A percentile compares a stretch with the other conserved stretches of the same genome.
Conservation (phyloP, 1,139 yeast genomes). For the Spathaspora sp. region DNA sequence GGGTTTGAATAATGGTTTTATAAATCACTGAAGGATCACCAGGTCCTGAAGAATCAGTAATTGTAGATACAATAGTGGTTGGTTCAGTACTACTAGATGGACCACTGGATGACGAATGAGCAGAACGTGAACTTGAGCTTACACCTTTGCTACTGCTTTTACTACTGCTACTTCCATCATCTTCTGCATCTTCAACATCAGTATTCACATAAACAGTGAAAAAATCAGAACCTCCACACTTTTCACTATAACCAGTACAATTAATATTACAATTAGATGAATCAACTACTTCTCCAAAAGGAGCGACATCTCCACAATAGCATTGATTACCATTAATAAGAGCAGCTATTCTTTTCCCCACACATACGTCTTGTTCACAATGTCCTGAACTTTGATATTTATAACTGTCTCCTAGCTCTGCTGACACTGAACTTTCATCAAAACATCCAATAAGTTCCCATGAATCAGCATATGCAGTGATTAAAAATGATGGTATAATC, state of each 20-base stretch:
- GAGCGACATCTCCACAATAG: slow-evolving; percentile 55
- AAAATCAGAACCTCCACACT: slow-evolving; percentile 62
- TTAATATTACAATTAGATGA: slow-evolving; percentile 42
- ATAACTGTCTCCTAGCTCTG: no score
- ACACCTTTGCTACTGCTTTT: slow-evolving; percentile 12
- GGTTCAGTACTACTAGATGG: slow-evolving; percentile 9
- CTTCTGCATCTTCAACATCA: slow-evolving; percentile 23
- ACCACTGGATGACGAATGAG: slow-evolving; percentile 13
- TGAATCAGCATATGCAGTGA: slow-evolving; percentile 9
- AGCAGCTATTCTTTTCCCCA: slow-evolving; percentile 51
- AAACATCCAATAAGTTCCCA: slow-evolving; percentile 38
- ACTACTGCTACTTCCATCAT: slow-evolving; percentile 12
- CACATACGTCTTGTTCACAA: slow-evolving; percentile 49
- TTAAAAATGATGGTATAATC: slow-evolving; percentile 7
- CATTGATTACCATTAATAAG: slow-evolving; percentile 53
- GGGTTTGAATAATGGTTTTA: slow-evolving; percentile 21
- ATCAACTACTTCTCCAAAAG: slow-evolving; percentile 36
- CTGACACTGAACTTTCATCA: slow-evolving; percentile 22
- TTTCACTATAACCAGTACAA: slow-evolving; percentile 62
- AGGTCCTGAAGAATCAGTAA: slow-evolving; percentile 19
- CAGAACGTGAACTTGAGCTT: slow-evolving; percentile 9
- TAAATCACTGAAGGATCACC: slow-evolving; percentile 24
- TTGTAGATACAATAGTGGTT: slow-evolving; percentile 22
- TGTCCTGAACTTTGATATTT: slow-evolving; percentile 55
- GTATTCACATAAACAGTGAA: slow-evolving; percentile 47